Percentiles rank a stretch among this genome's conserved stretches.
Conservation (phyloP, 2,329 filamentous ascomycete species). For the Coniochaeta prunicola region DNA sequence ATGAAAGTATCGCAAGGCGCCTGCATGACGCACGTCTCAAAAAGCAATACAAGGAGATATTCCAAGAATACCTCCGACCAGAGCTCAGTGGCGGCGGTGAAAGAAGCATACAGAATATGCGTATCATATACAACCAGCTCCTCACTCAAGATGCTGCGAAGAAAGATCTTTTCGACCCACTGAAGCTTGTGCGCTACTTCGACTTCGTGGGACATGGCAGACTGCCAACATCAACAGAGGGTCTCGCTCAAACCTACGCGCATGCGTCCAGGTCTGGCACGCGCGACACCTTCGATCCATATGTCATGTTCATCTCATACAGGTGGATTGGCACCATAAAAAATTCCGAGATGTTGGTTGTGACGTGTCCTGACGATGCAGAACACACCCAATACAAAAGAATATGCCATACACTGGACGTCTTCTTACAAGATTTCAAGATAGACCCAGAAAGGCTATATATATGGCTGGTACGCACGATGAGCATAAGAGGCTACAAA, state of each 20-base stretch:
- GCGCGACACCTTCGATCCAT: constrained; percentile 6
- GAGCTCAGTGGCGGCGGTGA: constrained; percentile 14
- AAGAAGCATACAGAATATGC: constrained; percentile 13
- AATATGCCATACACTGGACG: constrained; percentile 20
- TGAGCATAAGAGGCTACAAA: no score
- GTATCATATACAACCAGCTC: constrained; percentile 15
- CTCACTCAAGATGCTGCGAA: constrained; percentile 16
- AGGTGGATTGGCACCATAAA: constrained; percentile 20
- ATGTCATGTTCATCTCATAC: constrained; percentile 28
- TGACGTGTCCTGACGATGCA: constrained; percentile 19
- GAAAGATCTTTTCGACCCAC: constrained; percentile 15
- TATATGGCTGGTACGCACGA: constrained; percentile 25
- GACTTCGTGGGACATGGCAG: constrained; percentile 17
- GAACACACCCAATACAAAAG: constrained; percentile 22
- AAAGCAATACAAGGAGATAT: constrained; percentile 26
- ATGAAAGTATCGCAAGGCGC: constrained; percentile 1
- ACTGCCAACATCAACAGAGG: constrained; percentile 18
- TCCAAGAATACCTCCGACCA: constrained; percentile 27
- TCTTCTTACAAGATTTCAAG: constrained; percentile 17
- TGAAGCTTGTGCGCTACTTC: constrained; percentile 20
- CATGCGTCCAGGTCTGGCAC: neutral
- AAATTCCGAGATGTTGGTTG: neutral
- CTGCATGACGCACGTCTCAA: constrained; percentile 19
- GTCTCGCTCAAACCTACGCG: constrained; percentile 6
- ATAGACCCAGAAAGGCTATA: constrained; percentile 14